Evolutionary conservation across 2,329 filamentous ascomycete species (phyloP).

Genomic region (Claviceps lovelessii): DNA sequence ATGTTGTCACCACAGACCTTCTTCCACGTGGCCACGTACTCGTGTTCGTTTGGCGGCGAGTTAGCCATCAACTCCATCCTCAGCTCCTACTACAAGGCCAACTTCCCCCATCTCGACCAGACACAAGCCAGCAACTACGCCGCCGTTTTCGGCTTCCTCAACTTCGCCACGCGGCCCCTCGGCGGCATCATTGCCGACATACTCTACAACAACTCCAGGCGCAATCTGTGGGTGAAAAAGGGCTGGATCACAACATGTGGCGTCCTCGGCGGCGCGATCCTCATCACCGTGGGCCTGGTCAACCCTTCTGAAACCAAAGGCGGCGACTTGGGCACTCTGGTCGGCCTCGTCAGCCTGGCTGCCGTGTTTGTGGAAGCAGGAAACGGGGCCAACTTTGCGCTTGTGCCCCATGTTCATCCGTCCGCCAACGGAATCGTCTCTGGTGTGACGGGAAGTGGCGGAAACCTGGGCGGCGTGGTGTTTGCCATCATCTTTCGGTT

Average conservation of each 20-base stretch:
- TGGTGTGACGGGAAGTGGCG: conserved; percentile 62
- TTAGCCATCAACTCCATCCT: conserved; percentile 48
- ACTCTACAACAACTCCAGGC: conserved; percentile 27
- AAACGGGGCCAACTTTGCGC: conserved; percentile 75
- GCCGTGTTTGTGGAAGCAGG: conserved; percentile 73
- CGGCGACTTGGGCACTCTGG: conserved; percentile 39
- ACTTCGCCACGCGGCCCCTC: conserved; percentile 51
- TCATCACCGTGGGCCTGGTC: conserved; percentile 47
- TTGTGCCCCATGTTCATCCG: conserved; percentile 78
- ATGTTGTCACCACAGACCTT: conserved; percentile 39
- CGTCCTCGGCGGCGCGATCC: conserved; percentile 41
- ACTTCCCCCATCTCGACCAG: conserved; percentile 43
- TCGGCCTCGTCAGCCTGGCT: conserved; percentile 62
- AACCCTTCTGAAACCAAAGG: conserved; percentile 41
- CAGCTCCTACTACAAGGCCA: conserved; percentile 42
- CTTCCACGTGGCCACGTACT: conserved; percentile 42
- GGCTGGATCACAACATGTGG: conserved; percentile 41
- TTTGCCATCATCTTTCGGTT: conserved; percentile 78
- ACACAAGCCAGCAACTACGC: conserved; percentile 47
- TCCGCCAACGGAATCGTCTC: conserved; percentile 66
- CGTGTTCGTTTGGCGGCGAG: conserved; percentile 49
- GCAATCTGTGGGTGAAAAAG: conserved; percentile 23
- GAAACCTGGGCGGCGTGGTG: conserved; percentile 73
- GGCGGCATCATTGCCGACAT: conserved; percentile 45
- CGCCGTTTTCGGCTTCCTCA: conserved; percentile 62